Evolutionary conservation across 306 rosid genomes (phyloP).

Genomic region (Malus orientalis): DNA sequence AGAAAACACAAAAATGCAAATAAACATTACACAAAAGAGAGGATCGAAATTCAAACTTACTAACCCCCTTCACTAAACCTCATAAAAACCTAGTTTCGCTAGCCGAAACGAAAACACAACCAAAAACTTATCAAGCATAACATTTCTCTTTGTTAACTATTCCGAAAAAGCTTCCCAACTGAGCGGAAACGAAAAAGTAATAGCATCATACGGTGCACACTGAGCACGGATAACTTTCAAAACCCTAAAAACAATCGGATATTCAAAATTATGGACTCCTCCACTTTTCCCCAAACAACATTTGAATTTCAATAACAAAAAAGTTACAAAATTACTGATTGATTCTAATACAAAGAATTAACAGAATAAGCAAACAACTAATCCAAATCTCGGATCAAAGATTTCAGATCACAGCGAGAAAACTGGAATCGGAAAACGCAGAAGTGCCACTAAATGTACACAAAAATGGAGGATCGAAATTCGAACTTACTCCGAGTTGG

Average conservation of each 20-base stretch:
- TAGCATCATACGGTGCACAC: neutral
- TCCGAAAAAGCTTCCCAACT: neutral
- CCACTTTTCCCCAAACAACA: neutral
- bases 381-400: conserved; percentile 1
- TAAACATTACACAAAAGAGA: neutral
- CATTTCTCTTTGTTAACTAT: neutral
- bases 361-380: neutral
- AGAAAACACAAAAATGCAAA: neutral
- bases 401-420: neutral
- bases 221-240: neutral
- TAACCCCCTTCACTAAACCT: neutral
- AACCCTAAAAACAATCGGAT: neutral
- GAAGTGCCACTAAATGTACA: neutral
- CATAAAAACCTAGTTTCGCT: neutral
- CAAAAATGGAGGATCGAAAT: neutral
- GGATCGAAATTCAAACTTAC: neutral
- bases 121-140: neutral
- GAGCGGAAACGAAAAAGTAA: neutral
- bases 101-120: neutral
- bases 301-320: neutral
- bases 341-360: neutral
- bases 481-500: conserved; percentile 24
- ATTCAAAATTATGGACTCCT: neutral
- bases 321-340: neutral
- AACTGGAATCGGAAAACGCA: neutral